These are phyloP conservation scores for Bipolaris oryzae DNA, from an alignment of 2,329 filamentous ascomycete genomes.

Conservation along the genomic window DNA sequence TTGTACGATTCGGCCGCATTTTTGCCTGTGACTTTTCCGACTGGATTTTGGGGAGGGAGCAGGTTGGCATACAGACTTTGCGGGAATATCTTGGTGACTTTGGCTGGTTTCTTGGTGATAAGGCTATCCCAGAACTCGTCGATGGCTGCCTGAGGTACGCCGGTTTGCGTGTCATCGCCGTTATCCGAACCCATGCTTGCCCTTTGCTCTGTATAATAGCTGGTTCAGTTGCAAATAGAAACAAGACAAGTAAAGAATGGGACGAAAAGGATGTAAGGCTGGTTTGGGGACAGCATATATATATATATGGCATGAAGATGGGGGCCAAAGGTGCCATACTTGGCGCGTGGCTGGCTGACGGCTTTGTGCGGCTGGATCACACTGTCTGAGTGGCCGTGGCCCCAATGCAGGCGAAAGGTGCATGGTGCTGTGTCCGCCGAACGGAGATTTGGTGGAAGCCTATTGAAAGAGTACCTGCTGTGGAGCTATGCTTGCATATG, in stretches of 20 bases:
- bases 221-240: no score
- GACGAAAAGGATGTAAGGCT: background rate
- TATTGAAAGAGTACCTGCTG: conserved; percentile 2
- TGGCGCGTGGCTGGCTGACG: conserved; percentile 14
- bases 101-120: conserved; percentile 71
- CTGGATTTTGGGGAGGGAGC: conserved; percentile 41
- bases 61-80: conserved; percentile 65
- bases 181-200: conserved; percentile 27
- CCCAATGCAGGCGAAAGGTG: background rate
- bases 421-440: conserved; percentile 1
- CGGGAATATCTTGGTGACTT: conserved; percentile 72
- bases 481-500: background rate
- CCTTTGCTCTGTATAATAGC: background rate
- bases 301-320: conserved; percentile 15
- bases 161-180: conserved; percentile 21
- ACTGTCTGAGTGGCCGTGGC: conserved; percentile 4
- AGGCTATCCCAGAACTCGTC: conserved; percentile 75
- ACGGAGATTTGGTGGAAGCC: background rate
- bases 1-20: conserved; percentile 71
- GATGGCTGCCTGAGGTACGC: conserved; percentile 65
- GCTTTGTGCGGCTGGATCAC: conserved; percentile 18
- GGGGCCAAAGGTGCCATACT: conserved; percentile 13
- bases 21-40: conserved; percentile 63
- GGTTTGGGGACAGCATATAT: background rate
- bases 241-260: background rate